Evolutionary conservation across 345 rosid genomes (phyloP), one percentile per base, ranked within the genome.

Genomic region (Jatropha curcas): DNA sequence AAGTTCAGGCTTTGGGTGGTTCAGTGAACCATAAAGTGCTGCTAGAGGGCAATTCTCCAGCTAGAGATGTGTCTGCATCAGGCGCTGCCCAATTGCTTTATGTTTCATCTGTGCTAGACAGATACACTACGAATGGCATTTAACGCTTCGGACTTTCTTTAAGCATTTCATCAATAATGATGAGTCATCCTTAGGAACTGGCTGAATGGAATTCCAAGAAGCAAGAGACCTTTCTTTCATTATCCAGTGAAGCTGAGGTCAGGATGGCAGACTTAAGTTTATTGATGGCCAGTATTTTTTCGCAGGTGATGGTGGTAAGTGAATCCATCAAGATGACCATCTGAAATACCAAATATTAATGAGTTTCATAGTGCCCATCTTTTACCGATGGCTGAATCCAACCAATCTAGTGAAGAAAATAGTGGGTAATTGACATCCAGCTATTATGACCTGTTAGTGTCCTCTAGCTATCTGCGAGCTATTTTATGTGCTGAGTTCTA

Each of bases 51-150:
- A n/a, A 77, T 84, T 84, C 73, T 86, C 89, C 30, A 86, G 82
- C n/a, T 24, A 86, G 76, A 71, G 76, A 70, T 58, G 60, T 63
- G 31, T 59, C 78, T 8, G 57, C 77, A 28, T 68, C 33, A 55
- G 67, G 58, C 50, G 35, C 56, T 45, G n/a, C n/a, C 48, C 72
- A 34, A 75, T 68, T 75, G 73, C 70, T 57, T 58, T 37, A 24
- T 13, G 10, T 70, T 77, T 61, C 76, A 24, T 78, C 87, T 14
- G 62, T 61, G 51, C 72, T 33, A n/a, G n/a, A 65, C 78, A 76
- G 46, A 86, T 86, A 86, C 87, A 60, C 82, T 83, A n/a, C 73
- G 80, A 34, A 86, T 84, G 75, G 88, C 85, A 68, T 82, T 84
- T 45, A 86, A 33, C 71, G 70, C 77, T 71, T 82, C 86, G 37